Percentiles rank a stretch among this genome's conserved stretches.
These are phyloP conservation scores for Lithocarpus polystachyus DNA, from an alignment of 306 rosid species.

Conservation along the genomic window DNA sequence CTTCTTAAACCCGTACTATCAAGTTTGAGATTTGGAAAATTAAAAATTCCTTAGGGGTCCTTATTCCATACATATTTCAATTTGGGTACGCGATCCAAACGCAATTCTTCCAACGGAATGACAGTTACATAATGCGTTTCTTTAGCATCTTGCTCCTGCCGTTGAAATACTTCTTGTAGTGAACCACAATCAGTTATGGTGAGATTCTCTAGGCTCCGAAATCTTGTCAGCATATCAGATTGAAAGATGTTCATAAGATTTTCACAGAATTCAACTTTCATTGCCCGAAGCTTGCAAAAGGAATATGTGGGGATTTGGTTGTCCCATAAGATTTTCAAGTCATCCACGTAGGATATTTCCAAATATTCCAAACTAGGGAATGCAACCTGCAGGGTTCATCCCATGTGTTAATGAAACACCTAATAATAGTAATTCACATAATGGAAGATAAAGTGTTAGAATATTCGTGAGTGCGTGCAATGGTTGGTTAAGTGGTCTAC, in stretches of 20 bases:
- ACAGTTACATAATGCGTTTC: not conserved
- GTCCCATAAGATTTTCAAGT: slow-evolving; percentile 15
- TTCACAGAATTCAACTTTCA: slow-evolving; percentile 3
- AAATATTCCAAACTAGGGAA: slow-evolving; percentile 24
- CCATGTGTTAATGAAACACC: not conserved
- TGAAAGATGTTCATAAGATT: slow-evolving; percentile 16
- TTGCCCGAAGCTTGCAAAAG: slow-evolving; percentile 7
- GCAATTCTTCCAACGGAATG: not conserved
- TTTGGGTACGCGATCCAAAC: not conserved
- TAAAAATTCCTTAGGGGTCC: not conserved
- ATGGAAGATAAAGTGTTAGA: not conserved
- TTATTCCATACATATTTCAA: slow-evolving; percentile 22
- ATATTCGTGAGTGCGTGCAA: too few species aligned
- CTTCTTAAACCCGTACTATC: too few species aligned
- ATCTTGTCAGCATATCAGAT: not conserved
- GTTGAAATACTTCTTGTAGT: slow-evolving; percentile 12
- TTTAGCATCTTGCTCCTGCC: too few species aligned
- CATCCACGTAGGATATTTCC: not conserved
- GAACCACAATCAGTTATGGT: not conserved
- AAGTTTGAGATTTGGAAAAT: not conserved
- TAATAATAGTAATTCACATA: not conserved
- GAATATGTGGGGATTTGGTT: not conserved
- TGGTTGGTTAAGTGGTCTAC: too few species aligned
- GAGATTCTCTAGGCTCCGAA: slow-evolving; percentile 3
- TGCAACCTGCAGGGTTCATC: not conserved